Evolutionary conservation across 177 flowering plant genomes (phyloP), one percentile per base, ranked within the genome.

Genomic region (Telopea speciosissima): DNA sequence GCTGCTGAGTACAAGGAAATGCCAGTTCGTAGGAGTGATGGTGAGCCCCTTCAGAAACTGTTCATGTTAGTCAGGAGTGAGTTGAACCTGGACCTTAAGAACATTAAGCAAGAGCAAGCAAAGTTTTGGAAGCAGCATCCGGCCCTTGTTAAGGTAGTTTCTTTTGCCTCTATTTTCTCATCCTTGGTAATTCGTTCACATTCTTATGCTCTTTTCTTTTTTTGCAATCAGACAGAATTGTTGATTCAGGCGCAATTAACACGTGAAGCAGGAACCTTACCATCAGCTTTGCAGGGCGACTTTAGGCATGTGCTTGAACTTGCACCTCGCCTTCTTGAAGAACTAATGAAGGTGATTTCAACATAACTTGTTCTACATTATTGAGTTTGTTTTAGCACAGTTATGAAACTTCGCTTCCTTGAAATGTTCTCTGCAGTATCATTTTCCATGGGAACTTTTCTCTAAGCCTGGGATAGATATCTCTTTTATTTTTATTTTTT

Each of bases 91-190:
- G 99, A 92, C 77, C 86, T 86, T 42, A 95, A 91, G 81, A 95
- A 91, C 82, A 92, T 88, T 72, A 85, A 85, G 78, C 97, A 92
- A 82, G 97, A 95, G 75, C 97, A 95, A 68, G 96, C 97, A 69
- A 95, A 92, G 74, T 95, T 95, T 83, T 92, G 97, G 97, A 95
- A 91, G 87, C 97, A 91, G 73, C 99, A 92, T 78, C 99, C 97
- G 10, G 79, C 87, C 28, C 69, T 89, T 24, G 97, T 91, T 45
- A 89, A 94, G 94, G 99, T 94, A 75, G 24, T 61, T 62, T 58
- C 2, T 10, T 59, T 71, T 40, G 45, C 25, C 16, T 68, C 33
- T 9, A 72, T 25, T 69, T 24, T 24, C 59, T 16, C 64, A 44
- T 21, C n/a, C 42, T 22, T 45, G 31, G 1, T 67, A 45, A 70